Conservation (phyloP, 441 rosid genomes). For the Erysimum cheiri region DNA sequence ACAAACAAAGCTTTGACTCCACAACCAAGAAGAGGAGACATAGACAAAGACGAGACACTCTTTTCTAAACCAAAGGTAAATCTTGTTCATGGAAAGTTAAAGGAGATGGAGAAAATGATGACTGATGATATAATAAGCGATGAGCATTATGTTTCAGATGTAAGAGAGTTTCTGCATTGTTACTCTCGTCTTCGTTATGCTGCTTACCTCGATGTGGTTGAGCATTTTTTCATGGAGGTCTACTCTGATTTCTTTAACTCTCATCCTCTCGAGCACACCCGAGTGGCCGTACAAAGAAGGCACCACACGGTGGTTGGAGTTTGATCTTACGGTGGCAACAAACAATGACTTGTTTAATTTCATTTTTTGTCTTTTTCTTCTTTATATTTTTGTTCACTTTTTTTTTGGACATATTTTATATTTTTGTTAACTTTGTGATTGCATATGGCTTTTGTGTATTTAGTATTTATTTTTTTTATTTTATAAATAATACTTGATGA, state of each 20-base stretch:
- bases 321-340: conserved; percentile 27
- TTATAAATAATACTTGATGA: background rate
- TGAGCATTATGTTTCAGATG: conserved; percentile 70
- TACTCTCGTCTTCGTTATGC: conserved; percentile 81
- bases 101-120: conserved; percentile 70
- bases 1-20: conserved; percentile 16
- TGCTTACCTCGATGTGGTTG: conserved; percentile 74
- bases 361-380: background rate
- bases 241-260: conserved; percentile 55
- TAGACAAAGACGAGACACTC: conserved; percentile 25
- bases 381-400: background rate
- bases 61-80: conserved; percentile 37
- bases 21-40: conserved; percentile 30
- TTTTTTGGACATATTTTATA: background rate
- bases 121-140: conserved; percentile 49
- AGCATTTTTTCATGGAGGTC: conserved; percentile 74
- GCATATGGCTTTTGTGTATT: background rate
- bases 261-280: conserved; percentile 15
- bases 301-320: background rate
- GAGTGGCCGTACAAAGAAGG: background rate
- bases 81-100: conserved; percentile 52
- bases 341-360: background rate
- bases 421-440: conserved; percentile 8
- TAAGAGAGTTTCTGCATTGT: conserved; percentile 76
- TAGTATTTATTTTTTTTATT: background rate